Percentiles rank a stretch among this genome's conserved stretches.
These are phyloP conservation scores for Hyparrhenia diplandra DNA, from an alignment of 176 grass and related monocot genomes.

Conservation along the genomic window DNA sequence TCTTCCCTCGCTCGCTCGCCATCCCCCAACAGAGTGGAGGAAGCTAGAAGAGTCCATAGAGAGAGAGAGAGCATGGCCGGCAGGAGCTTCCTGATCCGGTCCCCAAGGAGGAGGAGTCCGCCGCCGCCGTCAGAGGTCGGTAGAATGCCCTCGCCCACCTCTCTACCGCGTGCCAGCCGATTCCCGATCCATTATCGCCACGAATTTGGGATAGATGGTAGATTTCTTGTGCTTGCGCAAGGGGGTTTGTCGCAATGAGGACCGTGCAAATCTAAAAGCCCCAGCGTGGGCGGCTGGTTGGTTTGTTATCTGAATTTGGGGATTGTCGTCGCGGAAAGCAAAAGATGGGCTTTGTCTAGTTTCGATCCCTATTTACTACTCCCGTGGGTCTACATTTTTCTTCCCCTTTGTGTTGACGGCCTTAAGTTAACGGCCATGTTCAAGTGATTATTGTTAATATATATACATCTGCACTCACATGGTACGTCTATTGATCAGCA, in stretches of 20 bases:
- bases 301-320: too few relatives aligned
- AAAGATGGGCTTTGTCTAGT: neutral
- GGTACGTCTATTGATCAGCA: neutral
- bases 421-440: neutral
- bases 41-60: neutral
- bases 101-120: slow-evolving; percentile 30
- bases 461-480: neutral
- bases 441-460: neutral
- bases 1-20: too few relatives aligned
- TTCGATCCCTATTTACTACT: neutral
- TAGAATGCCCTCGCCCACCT: neutral
- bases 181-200: neutral
- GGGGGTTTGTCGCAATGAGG: neutral
- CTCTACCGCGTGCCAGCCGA: neutral
- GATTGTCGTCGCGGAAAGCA: neutral
- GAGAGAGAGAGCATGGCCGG: slow-evolving; percentile 29
- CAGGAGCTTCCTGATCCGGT: slow-evolving; percentile 22
- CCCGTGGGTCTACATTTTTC: neutral
- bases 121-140: slow-evolving; percentile 39
- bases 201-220: neutral
- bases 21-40: neutral
- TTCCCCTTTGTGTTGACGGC: neutral
- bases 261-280: neutral
- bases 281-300: too few relatives aligned
- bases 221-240: neutral